A percentile compares a stretch with the other conserved stretches of the same genome.
phyloP scores from a whole-genome alignment of 2,329 filamentous ascomycete species.

The Beauveria sp. region DNA sequence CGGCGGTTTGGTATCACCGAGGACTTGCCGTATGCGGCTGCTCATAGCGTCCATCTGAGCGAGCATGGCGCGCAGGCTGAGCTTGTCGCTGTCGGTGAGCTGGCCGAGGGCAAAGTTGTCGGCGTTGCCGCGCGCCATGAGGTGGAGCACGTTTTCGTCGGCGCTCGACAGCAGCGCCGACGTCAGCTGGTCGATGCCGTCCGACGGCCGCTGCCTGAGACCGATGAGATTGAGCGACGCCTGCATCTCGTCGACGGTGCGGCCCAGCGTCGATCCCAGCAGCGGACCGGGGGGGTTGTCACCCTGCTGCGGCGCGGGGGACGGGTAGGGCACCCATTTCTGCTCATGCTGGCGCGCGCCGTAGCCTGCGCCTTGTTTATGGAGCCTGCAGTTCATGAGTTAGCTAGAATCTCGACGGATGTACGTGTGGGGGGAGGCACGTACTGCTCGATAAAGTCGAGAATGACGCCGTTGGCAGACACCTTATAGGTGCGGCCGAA shows the following conservation, averaged over 20 bases:
- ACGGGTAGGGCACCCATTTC: constrained; percentile 22
- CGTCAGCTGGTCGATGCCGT: constrained; percentile 46
- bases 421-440: constrained; percentile 18
- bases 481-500: constrained; percentile 61
- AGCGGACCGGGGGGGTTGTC: constrained; percentile 12
- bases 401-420: background rate
- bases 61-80: constrained; percentile 40
- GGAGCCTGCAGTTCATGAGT: constrained; percentile 21
- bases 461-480: constrained; percentile 55
- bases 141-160: constrained; percentile 34
- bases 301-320: constrained; percentile 15
- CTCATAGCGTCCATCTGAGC: constrained; percentile 38
- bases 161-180: constrained; percentile 54
- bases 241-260: constrained; percentile 55
- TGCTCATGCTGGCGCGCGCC: constrained; percentile 24
- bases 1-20: constrained; percentile 23
- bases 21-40: constrained; percentile 32
- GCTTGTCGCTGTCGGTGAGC: constrained; percentile 35
- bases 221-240: constrained; percentile 56
- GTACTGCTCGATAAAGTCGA: constrained; percentile 64
- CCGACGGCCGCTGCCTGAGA: constrained; percentile 42
- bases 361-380: constrained; percentile 31
- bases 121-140: constrained; percentile 42
- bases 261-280: constrained; percentile 30
- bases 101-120: constrained; percentile 32